These are phyloP conservation scores for Huiozyma sinensis DNA, from an alignment of 805 yeast species.

Conservation along the genomic window DNA sequence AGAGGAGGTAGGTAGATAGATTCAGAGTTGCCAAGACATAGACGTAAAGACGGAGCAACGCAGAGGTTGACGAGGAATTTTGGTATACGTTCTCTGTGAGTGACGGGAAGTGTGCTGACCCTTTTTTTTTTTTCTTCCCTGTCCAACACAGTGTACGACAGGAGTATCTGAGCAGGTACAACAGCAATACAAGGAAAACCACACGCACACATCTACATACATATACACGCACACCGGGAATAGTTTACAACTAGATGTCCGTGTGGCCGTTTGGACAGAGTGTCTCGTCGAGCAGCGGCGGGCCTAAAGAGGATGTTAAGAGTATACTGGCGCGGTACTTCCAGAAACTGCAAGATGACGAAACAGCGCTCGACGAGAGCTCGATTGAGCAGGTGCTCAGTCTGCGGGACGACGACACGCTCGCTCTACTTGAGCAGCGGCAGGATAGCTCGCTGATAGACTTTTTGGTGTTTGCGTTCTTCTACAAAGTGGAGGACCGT, in stretches of 20 bases:
- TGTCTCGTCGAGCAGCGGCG: constrained; percentile 11
- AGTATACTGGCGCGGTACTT: constrained; percentile 34
- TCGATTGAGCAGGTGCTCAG: constrained; percentile 14
- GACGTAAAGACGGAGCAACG: no score
- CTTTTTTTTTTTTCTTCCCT: not conserved
- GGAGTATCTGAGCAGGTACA: no score
- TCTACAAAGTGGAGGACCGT: constrained; percentile 5
- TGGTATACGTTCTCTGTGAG: no score
- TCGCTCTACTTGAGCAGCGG: no score
- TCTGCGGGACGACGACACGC: no score
- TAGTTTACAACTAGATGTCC: constrained; percentile 23
- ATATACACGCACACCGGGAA: no score
- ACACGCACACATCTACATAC: not conserved
- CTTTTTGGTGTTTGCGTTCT: constrained; percentile 36
- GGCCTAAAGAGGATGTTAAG: constrained; percentile 19
- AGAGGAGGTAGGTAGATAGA: no score
- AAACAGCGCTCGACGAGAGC: constrained; percentile 9
- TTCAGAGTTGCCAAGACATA: no score
- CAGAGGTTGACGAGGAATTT: no score
- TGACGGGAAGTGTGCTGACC: not conserved
- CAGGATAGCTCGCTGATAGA: constrained; percentile 34
- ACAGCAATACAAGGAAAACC: not conserved
- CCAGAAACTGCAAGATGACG: constrained; percentile 14
- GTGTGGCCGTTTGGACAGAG: constrained; percentile 38
- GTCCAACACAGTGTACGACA: not conserved